These are phyloP conservation scores for Biscogniauxia marginata DNA, from an alignment of 2,329 filamentous ascomycete species.

Conservation along the genomic window DNA sequence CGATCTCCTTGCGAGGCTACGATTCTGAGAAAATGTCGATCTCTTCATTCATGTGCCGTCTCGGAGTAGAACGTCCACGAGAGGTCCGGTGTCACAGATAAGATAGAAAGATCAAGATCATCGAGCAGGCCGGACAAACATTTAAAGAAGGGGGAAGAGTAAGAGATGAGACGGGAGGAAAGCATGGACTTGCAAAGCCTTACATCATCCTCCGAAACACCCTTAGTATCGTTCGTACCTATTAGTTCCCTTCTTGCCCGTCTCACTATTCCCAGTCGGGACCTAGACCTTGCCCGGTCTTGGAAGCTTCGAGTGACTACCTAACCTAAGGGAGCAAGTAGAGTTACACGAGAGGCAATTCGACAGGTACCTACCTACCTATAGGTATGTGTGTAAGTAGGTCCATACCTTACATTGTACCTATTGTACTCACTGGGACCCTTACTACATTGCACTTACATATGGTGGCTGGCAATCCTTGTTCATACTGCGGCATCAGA, in stretches of 20 bases:
- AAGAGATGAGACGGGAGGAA: background rate
- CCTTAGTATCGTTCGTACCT: background rate
- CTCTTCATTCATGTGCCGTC: background rate
- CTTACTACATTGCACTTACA: background rate
- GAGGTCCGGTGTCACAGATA: background rate
- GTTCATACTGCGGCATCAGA: too few relatives aligned
- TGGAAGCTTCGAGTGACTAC: background rate
- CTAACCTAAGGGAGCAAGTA: background rate
- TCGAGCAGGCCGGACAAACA: background rate
- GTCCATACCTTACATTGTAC: too few relatives aligned
- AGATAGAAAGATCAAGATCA: background rate
- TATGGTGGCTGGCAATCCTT: background rate
- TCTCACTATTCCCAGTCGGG: too few relatives aligned
- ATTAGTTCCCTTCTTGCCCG: too few relatives aligned
- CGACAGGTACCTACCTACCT: background rate
- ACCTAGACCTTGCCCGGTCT: background rate
- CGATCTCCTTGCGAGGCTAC: slow-evolving; percentile 18
- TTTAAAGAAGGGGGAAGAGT: background rate
- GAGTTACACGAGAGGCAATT: background rate
- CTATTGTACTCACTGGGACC: background rate
- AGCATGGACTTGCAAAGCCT: background rate
- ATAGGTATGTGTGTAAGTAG: background rate
- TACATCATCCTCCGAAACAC: background rate
- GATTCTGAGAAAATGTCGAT: slow-evolving; percentile 9
- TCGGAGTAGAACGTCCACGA: slow-evolving; percentile 17